phyloP scores from a whole-genome alignment of 23 red algal species.

The Gracilaria domingensis region DNA sequence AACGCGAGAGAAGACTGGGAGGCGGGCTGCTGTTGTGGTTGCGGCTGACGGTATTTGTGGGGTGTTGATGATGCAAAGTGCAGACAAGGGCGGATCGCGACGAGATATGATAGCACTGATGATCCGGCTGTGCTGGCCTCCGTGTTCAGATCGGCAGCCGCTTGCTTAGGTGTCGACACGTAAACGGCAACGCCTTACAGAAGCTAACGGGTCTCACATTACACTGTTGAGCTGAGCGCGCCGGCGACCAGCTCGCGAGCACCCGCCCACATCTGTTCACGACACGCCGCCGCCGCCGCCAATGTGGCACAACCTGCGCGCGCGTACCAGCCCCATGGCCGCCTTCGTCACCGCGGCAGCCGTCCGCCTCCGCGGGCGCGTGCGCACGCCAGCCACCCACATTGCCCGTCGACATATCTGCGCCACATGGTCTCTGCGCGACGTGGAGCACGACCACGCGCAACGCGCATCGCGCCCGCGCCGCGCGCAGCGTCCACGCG shows the following conservation, averaged over 20 bases:
- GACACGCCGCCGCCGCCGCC: not conserved
- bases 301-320: not conserved
- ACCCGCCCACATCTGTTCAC: not conserved
- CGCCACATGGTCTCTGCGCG: conserved; percentile 21
- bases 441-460: not conserved
- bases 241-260: no score
- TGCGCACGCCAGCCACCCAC: not conserved
- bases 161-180: no score
- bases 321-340: not conserved
- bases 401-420: not conserved
- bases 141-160: no score
- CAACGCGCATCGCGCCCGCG: not conserved
- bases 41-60: no score
- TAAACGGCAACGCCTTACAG: not conserved
- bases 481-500: not conserved
- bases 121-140: no score
- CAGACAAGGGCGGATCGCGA: no score
- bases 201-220: not conserved
- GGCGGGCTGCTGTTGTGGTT: not conserved
- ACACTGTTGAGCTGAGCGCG: not conserved
- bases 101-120: no score
- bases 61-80: no score
- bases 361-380: not conserved
- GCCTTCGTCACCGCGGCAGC: conserved; percentile 2
- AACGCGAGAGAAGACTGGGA: not conserved